Base-by-base conservation (phyloP, 805 yeast species). In the Ogataea degrootiae region DNA sequence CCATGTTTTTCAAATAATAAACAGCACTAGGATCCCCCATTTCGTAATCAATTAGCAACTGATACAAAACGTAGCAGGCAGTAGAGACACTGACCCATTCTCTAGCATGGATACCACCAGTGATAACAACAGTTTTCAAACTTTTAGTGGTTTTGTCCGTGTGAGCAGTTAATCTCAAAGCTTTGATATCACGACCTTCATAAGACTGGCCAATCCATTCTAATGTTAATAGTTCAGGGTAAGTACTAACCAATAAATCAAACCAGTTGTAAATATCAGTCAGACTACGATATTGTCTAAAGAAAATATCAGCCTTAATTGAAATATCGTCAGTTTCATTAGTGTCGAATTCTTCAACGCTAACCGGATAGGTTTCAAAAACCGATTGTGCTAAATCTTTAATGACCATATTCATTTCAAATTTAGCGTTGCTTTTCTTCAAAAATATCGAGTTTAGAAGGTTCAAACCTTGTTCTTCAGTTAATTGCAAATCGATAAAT, bases 81-180 rank as follows among this genome's bases (percentile, higher is more conserved):
- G 92, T 74, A 2, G 90, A 77, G 2, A 83, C 80, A 35, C 90
- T 77, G 26, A 88, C 75, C 97, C 97, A 90, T 63, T 90, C 97
- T 44, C 97, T 73, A 0, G 96, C 94, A 67, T 90, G 96, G 2
- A 85, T 75, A 2, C 96, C 96, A 36, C 91, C 91, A 1, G 92
- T 81, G 7, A 90, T 74, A 4, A 88, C 83, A 44, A 89, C 75
- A 1, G 92, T 85, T 62, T 75, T 76, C 40, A 77, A 71, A 8
- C 68, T 51, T 9, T 73, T 52, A 15, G 23, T 15, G 7, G 53
- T 26, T 66, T 54, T 67, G 51, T 49, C 55, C 41, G 70, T 71
- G 41, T 73, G 73, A 1, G 82, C 73, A 2, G 83, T 72, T 26
- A 89, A 62, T 55, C 85, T 85, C 21, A 88, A 67, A 0, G 86